Evolutionary conservation across 805 yeast species (phyloP).

Genomic region (Candida berthetii): DNA sequence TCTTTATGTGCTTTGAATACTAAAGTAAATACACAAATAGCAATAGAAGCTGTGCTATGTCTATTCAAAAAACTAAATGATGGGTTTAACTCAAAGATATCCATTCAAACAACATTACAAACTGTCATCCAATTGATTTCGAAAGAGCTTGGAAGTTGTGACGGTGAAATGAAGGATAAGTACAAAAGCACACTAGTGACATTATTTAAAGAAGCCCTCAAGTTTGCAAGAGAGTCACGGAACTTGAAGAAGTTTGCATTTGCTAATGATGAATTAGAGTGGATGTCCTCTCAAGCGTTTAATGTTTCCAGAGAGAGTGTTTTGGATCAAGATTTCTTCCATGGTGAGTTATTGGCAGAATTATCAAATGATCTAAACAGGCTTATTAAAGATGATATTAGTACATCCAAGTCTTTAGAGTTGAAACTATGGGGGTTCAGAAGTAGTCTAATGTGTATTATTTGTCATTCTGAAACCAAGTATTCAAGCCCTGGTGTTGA

Average conservation of each 20-base stretch:
- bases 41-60: constrained; percentile 18
- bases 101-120: constrained; percentile 21
- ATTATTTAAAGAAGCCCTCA: constrained; percentile 9
- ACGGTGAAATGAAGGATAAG: constrained; percentile 1
- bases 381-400: constrained; percentile 19
- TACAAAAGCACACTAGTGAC: constrained; percentile 7
- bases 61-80: constrained; percentile 20
- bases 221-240: constrained; percentile 6
- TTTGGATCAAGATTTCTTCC: constrained; percentile 4
- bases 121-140: constrained; percentile 25
- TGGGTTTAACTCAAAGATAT: constrained; percentile 9
- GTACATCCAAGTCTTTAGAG: constrained; percentile 15
- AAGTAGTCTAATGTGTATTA: constrained; percentile 9
- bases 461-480: constrained; percentile 9
- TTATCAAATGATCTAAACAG: constrained; percentile 14
- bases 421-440: constrained; percentile 13
- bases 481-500: neutral
- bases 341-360: constrained; percentile 14
- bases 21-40: constrained; percentile 16
- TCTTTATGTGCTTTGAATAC: constrained; percentile 26
- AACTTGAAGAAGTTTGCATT: constrained; percentile 8
- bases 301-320: constrained; percentile 23
- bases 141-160: constrained; percentile 15
- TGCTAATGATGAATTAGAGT: constrained; percentile 29
- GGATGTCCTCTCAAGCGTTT: constrained; percentile 32